These are phyloP conservation scores for Aspergillus floridensis DNA, from an alignment of 2,329 filamentous ascomycete species.

Conservation along the genomic window DNA sequence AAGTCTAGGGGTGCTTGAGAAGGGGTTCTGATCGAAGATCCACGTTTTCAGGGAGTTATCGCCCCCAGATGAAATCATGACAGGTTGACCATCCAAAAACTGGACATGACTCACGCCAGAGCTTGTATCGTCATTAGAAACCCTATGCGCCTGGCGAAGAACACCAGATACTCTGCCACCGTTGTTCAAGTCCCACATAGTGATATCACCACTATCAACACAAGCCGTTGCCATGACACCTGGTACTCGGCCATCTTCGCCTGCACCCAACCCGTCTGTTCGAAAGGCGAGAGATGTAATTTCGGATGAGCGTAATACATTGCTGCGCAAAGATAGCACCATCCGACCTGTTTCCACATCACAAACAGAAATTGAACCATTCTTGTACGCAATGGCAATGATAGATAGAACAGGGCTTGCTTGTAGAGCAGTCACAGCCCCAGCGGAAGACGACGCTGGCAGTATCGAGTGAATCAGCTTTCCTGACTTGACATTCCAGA, in stretches of 20 bases:
- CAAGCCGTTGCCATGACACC: conserved; percentile 95
- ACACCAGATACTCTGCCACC: conserved; percentile 84
- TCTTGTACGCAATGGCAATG: conserved; percentile 81
- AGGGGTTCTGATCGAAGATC: conserved; percentile 93
- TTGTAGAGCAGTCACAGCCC: conserved; percentile 81
- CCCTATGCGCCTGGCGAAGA: conserved; percentile 79
- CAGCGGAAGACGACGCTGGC: conserved; percentile 68
- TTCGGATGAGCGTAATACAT: conserved; percentile 58
- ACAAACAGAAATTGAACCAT: conserved; percentile 74
- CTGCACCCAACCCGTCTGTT: conserved; percentile 82
- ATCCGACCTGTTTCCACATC: conserved; percentile 77
- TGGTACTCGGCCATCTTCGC: conserved; percentile 76
- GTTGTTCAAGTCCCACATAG: conserved; percentile 92
- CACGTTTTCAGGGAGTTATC: conserved; percentile 95
- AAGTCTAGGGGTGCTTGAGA: conserved; percentile 79
- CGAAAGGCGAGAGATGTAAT: conserved; percentile 86
- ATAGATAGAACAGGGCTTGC: conserved; percentile 80
- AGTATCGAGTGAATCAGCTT: conserved; percentile 89
- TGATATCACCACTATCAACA: conserved; percentile 76
- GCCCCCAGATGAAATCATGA: conserved; percentile 83
- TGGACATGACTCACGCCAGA: conserved; percentile 79
- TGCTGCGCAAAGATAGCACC: conserved; percentile 67
- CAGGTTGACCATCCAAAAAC: conserved; percentile 83
- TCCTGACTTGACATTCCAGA: conserved; percentile 93
- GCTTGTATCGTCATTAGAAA: conserved; percentile 56